A percentile compares a stretch with the other conserved stretches of the same genome.
Evolutionary conservation across 495 filamentous ascomycete genomes (phyloP).

Genomic region (Neurospora africana): DNA sequence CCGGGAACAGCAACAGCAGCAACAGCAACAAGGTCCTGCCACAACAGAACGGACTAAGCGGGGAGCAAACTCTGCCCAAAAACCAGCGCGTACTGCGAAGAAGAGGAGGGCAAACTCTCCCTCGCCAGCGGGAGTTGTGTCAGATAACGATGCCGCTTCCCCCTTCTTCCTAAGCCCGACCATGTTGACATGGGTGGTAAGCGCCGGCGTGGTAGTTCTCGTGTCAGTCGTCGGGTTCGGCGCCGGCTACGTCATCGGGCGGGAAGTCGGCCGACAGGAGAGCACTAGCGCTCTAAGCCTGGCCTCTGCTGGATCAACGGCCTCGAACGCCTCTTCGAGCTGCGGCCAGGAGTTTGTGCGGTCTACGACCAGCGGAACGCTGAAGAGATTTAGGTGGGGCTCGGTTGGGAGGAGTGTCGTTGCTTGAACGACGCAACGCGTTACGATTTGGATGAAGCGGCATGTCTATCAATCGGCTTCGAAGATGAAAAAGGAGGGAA

Average conservation of each 20-base stretch:
- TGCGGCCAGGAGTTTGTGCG: conserved; percentile 35
- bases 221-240: conserved; percentile 88
- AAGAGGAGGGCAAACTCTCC: conserved; percentile 39
- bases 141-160: neutral
- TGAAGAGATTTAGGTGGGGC: conserved; percentile 40
- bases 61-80: conserved; percentile 27
- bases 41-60: conserved; percentile 44
- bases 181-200: conserved; percentile 82
- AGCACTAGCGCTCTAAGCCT: conserved; percentile 16
- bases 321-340: conserved; percentile 30
- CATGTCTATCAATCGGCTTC: neutral
- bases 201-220: conserved; percentile 83
- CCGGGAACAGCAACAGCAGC: conserved; percentile 13
- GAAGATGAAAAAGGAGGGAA: neutral
- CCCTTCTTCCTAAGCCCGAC: conserved; percentile 50
- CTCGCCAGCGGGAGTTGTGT: conserved; percentile 1
- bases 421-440: conserved; percentile 17
- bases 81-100: conserved; percentile 35
- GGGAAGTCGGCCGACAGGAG: conserved; percentile 67
- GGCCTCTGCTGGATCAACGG: conserved; percentile 26
- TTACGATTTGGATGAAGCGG: neutral
- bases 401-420: conserved; percentile 29
- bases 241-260: conserved; percentile 81
- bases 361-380: conserved; percentile 25
- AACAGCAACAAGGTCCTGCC: conserved; percentile 29